phyloP scores from a whole-genome alignment of 2,329 filamentous ascomycete genomes.

The Kalmusia sp. region DNA sequence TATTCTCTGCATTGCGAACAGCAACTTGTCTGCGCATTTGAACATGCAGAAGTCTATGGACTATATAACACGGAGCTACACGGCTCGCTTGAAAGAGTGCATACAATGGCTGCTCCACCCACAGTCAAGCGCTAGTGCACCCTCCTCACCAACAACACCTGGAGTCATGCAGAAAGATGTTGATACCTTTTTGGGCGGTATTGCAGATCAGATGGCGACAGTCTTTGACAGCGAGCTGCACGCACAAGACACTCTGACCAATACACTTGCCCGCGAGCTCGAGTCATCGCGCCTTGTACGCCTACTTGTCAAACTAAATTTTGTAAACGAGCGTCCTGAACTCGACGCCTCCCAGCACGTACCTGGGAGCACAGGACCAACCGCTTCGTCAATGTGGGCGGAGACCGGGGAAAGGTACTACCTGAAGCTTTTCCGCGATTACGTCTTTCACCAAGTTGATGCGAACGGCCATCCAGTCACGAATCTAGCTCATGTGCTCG shows the following conservation, averaged over 20 bases:
- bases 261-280: constrained; percentile 77
- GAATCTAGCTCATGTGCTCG: constrained; percentile 86
- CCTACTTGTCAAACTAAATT: constrained; percentile 80
- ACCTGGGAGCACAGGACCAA: constrained; percentile 32
- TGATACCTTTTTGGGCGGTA: constrained; percentile 78
- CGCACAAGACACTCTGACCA: constrained; percentile 75
- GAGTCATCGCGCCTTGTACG: constrained; percentile 89
- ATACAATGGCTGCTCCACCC: constrained; percentile 82
- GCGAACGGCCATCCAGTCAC: constrained; percentile 81
- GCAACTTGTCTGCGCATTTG: constrained; percentile 63
- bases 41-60: constrained; percentile 77
- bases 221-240: constrained; percentile 82
- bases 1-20: constrained; percentile 81
- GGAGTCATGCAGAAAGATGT: constrained; percentile 69
- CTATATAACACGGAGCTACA: constrained; percentile 78
- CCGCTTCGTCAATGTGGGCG: constrained; percentile 69
- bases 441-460: constrained; percentile 96
- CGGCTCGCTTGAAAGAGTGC: constrained; percentile 77
- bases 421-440: constrained; percentile 94
- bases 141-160: constrained; percentile 37
- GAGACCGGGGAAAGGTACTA: constrained; percentile 93
- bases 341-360: constrained; percentile 70
- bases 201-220: constrained; percentile 77
- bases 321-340: constrained; percentile 89
- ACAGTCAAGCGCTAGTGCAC: constrained; percentile 29